Evolutionary conservation across 2,329 filamentous ascomycete genomes (phyloP).

Genomic region (Penicillium thymicola): DNA sequence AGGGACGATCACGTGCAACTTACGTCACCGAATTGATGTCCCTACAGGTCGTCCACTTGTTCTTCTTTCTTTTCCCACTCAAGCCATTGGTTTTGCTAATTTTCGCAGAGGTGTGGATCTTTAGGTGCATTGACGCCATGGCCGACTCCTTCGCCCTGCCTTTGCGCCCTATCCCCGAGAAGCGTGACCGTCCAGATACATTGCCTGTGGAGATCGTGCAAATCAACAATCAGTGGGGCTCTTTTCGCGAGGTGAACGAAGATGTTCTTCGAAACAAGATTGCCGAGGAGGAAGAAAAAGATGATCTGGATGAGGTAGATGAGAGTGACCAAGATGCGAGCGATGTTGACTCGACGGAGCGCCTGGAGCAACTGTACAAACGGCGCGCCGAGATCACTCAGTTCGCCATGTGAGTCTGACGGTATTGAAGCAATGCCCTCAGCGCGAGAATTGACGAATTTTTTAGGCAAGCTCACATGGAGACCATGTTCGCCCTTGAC

Average conservation of each 20-base stretch:
- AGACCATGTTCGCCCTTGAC: conserved; percentile 66
- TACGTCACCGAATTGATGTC: conserved; percentile 3
- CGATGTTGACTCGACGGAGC: conserved; percentile 39
- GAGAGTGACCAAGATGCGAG: conserved; percentile 31
- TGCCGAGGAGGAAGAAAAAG: conserved; percentile 47
- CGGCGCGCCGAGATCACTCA: conserved; percentile 45
- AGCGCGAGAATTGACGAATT: conserved; percentile 1
- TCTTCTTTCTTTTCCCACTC: neutral
- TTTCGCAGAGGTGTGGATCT: neutral
- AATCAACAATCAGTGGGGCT: conserved; percentile 73
- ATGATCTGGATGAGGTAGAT: conserved; percentile 44
- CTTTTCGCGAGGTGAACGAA: conserved; percentile 78
- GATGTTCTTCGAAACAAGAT: conserved; percentile 69
- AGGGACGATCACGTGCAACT: conserved; percentile 2
- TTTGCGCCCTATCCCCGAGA: conserved; percentile 53
- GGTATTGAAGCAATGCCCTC: neutral
- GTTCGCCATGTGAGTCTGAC: conserved; percentile 38
- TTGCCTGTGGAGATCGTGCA: conserved; percentile 75
- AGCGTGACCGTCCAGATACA: conserved; percentile 53
- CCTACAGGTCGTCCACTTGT: neutral
- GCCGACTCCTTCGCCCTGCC: conserved; percentile 52
- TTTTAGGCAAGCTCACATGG: conserved; percentile 44
- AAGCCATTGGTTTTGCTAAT: neutral
- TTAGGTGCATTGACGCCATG: conserved; percentile 25
- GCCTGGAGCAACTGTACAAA: conserved; percentile 43